phyloP scores from a whole-genome alignment of 2,329 filamentous ascomycete genomes.

The Aulographum hederae region DNA sequence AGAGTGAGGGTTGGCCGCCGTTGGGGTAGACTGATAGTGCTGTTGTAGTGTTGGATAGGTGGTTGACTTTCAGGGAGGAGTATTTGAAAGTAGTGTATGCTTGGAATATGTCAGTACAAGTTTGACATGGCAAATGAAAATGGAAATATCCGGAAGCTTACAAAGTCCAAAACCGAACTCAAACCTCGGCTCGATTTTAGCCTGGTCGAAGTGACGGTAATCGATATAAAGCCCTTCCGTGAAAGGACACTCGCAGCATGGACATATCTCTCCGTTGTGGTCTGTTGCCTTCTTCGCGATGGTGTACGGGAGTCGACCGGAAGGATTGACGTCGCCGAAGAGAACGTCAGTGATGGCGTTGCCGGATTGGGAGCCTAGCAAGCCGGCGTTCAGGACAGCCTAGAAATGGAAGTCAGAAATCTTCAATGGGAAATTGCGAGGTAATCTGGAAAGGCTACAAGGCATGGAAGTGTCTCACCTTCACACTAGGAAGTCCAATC shows the following conservation, averaged over 20 bases:
- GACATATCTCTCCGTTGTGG: slow-evolving; percentile 43
- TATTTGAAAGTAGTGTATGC: slow-evolving; percentile 50
- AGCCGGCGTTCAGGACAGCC: not conserved
- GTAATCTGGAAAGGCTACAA: no score
- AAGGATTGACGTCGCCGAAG: slow-evolving; percentile 60
- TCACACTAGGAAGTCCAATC: slow-evolving; percentile 1
- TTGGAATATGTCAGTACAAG: no score
- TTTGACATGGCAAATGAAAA: no score
- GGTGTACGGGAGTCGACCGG: slow-evolving; percentile 51
- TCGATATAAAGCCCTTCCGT: slow-evolving; percentile 15
- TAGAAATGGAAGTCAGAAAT: no score
- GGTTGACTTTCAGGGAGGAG: slow-evolving; percentile 22
- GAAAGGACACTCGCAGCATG: slow-evolving; percentile 36
- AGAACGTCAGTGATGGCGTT: slow-evolving; percentile 64
- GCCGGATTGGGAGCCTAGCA: slow-evolving; percentile 58
- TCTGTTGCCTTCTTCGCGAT: slow-evolving; percentile 51
- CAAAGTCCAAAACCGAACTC: slow-evolving; percentile 49
- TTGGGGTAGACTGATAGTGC: not conserved
- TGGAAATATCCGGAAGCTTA: no score
- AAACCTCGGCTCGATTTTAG: slow-evolving; percentile 41
- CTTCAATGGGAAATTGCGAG: no score
- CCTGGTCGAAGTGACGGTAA: slow-evolving; percentile 41
- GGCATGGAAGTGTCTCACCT: slow-evolving; percentile 33
- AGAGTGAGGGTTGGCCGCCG: slow-evolving; percentile 17
- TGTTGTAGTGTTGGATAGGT: not conserved